Evolutionary conservation across 768 basidiomycete species (phyloP), one percentile per base, ranked within the genome.

Genomic region (Mycena sanguinolenta): DNA sequence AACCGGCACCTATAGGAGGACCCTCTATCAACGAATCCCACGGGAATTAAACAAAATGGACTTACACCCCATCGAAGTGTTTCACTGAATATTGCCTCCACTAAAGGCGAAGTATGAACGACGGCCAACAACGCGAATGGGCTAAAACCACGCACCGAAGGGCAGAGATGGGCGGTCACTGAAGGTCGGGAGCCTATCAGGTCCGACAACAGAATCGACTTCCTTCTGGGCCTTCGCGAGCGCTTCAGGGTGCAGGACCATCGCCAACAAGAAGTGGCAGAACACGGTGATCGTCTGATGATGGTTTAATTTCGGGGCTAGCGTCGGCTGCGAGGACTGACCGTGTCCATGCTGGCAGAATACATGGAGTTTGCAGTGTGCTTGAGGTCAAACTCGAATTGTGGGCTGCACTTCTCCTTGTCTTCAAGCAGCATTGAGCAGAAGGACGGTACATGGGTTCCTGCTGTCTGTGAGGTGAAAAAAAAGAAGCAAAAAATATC

Each of bases 321-420:
- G 8, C 5, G 38, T 58, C 19, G 19, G 50, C 9, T 8, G 27
- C 21, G 49, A 9, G n/a, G 2, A 72, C 80, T 73, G 68, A 90
- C 91, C 0, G 91, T 92, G 73, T 93, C 92, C 42, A 87, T 83
- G 73, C 90, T 90, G 19, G 87, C 89, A 8, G 85, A 82, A 76
- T 92, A 94, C 91, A 94, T 93, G 34, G 92, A 93, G 77, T 94
- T 93, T n/a, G 93, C 93, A 1, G 91, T 89, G 91, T 92, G 92
- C 67, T 91, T 90, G 54, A 94, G 82, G 73, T 94, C 92, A 70
- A 89, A 89, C 74, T 92, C 90, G 53, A 85, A 87, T 67, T 85
- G 75, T 8, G 83, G 78, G 36, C 77, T 79, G 44, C 78, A 66
- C 57, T 81, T 82, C 70, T 80, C 76, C 39, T 83, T 78, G 46